Evolutionary conservation across 768 basidiomycete species (phyloP), one percentile per base, ranked within the genome.

Genomic region (Coprinopsis marcescibilis): DNA sequence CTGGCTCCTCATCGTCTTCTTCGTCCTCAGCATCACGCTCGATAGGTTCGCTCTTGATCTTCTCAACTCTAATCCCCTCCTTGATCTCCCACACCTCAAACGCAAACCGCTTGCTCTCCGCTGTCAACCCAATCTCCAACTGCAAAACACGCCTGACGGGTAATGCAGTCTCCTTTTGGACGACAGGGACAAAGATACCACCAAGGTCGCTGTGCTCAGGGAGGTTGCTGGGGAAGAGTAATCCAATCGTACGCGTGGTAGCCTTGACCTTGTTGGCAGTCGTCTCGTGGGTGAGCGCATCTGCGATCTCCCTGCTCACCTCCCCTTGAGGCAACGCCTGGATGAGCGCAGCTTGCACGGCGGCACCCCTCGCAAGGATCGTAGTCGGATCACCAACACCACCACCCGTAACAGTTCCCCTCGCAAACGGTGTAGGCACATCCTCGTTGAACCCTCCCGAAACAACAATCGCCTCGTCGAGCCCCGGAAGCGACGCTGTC

Each of bases 1-100:
- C 80, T 13, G 78, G 76, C 10, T 81, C 81, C 0, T 73, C 75
- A 0, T 65, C 69, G 1, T 76, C 78, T 0, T 75, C 74, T 5
- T 69, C 70, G 6, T 72, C 75, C 2, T 69, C 71, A 2, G 73
- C 75, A 8, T 70, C 68, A 13, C 65, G 58, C 19, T 76, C 75
- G 6, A 65, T 51, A 51, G 73, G 73, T 3, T 71, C 67, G 2
- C 69, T 69, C 41, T 67, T 69, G 19, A 77, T 66, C 56, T 76
- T 80, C 54, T 85, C 84, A 15, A 83, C 60, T 47, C 77, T 75
- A 50, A 88, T 70, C 2, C 74, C 74, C 56, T 89, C 87, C 43
- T 73, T 73, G 14, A 81, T 80, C 59, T 91, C 87, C 85, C 85
- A 88, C 21, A 90, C 65, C 61, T 91, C 89, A 43, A 83, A 73